A percentile compares a stretch with the other conserved stretches of the same genome.
phyloP scores from a whole-genome alignment of 352 stramenopile species.

The Pythium scleroteichum region DNA sequence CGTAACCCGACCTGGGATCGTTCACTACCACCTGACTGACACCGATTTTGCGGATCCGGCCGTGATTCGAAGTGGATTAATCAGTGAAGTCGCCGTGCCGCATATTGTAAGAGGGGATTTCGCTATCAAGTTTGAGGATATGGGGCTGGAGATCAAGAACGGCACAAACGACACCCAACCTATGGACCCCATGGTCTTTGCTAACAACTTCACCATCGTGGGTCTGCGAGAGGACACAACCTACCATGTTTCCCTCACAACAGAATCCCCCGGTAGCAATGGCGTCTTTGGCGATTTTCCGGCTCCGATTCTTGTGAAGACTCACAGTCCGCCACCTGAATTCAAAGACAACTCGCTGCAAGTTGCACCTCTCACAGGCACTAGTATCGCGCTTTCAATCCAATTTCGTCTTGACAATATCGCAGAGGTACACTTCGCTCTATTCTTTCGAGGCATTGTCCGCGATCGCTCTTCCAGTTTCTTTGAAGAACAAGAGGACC shows the following conservation, averaged over 20 bases:
- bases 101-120: conserved; percentile 57
- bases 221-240: conserved; percentile 46
- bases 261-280: conserved; percentile 55
- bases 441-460: conserved; percentile 65
- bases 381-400: conserved; percentile 52
- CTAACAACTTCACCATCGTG: conserved; percentile 52
- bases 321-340: conserved; percentile 46
- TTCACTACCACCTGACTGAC: conserved; percentile 79
- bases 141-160: conserved; percentile 69
- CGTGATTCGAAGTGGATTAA: conserved; percentile 33
- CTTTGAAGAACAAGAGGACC: conserved; percentile 16
- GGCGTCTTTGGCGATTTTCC: conserved; percentile 79
- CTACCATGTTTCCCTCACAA: conserved; percentile 80
- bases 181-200: conserved; percentile 59
- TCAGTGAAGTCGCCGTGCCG: conserved; percentile 10
- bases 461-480: conserved; percentile 15
- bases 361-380: conserved; percentile 38
- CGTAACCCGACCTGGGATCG: conserved; percentile 55
- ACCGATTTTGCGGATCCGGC: conserved; percentile 75
- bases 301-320: conserved; percentile 66
- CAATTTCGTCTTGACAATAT: conserved; percentile 57
- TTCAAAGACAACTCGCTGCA: conserved; percentile 38
- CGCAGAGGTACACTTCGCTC: conserved; percentile 71
- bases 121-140: conserved; percentile 36
- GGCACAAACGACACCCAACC: conserved; percentile 70